Evolutionary conservation across 1,284 basidiomycete genomes (phyloP).

Genomic region (Somion occarium): DNA sequence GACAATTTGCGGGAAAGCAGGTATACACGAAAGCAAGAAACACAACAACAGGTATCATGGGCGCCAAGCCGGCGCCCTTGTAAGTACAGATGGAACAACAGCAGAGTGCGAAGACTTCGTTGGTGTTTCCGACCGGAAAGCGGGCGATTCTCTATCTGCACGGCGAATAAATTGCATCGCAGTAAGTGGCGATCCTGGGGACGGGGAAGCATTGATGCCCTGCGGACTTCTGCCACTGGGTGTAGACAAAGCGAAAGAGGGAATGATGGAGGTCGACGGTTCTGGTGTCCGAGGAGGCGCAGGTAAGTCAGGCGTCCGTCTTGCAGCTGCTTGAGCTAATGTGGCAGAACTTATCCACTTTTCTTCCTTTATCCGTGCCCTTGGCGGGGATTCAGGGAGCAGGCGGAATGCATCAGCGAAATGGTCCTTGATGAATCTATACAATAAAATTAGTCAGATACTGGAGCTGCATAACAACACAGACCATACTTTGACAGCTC

Average conservation of each 20-base stretch:
- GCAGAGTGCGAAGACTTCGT: constrained; percentile 31
- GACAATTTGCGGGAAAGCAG: neutral
- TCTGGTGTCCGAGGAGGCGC: constrained; percentile 64
- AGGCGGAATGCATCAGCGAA: constrained; percentile 77
- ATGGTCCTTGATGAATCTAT: constrained; percentile 81
- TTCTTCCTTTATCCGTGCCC: constrained; percentile 50
- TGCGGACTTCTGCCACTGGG: constrained; percentile 42
- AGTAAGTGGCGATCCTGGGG: constrained; percentile 50
- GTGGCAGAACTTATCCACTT: constrained; percentile 81
- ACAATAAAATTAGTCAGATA: constrained; percentile 13
- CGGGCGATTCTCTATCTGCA: constrained; percentile 36
- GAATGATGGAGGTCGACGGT: constrained; percentile 41
- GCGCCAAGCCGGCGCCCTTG: constrained; percentile 26
- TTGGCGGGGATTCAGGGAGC: constrained; percentile 55
- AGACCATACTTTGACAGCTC: constrained; percentile 78
- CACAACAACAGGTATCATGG: constrained; percentile 16
- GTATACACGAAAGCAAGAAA: neutral
- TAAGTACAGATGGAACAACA: constrained; percentile 9
- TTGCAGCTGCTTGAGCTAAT: constrained; percentile 45
- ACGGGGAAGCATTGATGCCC: constrained; percentile 39
- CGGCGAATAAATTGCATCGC: constrained; percentile 55
- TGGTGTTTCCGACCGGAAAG: constrained; percentile 38
- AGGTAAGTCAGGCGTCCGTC: constrained; percentile 28
- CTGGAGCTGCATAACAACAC: constrained; percentile 2
- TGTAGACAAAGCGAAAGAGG: constrained; percentile 45